Evolutionary conservation across 441 rosid genomes (phyloP).

Genomic region (Corymbia citriodora): DNA sequence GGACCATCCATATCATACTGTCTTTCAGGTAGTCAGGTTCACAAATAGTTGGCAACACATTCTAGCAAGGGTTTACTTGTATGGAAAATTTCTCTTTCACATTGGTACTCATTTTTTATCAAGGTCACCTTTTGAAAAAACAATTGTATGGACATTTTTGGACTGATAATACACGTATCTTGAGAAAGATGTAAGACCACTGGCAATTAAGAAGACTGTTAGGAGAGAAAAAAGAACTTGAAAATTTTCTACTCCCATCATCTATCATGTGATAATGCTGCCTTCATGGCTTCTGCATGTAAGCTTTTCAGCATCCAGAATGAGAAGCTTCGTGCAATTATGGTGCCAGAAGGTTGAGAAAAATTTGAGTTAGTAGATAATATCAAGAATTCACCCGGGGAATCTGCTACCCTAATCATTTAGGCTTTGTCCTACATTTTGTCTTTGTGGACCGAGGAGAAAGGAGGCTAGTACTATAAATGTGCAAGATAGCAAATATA

Average conservation of each 20-base stretch:
- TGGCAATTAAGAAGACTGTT: not conserved
- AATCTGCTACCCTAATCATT: not conserved
- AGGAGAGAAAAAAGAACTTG: not conserved
- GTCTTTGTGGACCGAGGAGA: not conserved
- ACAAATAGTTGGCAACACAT: not conserved
- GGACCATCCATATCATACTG: slow-evolving; percentile 96
- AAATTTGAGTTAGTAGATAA: not conserved
- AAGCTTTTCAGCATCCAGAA: not conserved
- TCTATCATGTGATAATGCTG: not conserved
- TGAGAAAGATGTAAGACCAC: not conserved
- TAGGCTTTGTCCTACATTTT: not conserved
- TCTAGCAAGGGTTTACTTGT: not conserved
- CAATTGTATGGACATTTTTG: not conserved
- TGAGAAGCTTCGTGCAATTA: not conserved
- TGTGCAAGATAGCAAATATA: not conserved
- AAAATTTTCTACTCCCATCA: not conserved
- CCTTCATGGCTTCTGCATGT: not conserved
- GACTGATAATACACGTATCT: not conserved
- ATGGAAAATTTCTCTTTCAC: not conserved
- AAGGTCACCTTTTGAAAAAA: not conserved
- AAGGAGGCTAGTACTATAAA: not conserved
- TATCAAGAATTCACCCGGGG: not conserved
- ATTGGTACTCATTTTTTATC: not conserved
- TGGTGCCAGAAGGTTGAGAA: not conserved
- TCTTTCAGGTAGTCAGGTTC: slow-evolving; percentile 66